Evolutionary conservation across 177 flowering plant species (phyloP).

Genomic region (Vitis hybrid): DNA sequence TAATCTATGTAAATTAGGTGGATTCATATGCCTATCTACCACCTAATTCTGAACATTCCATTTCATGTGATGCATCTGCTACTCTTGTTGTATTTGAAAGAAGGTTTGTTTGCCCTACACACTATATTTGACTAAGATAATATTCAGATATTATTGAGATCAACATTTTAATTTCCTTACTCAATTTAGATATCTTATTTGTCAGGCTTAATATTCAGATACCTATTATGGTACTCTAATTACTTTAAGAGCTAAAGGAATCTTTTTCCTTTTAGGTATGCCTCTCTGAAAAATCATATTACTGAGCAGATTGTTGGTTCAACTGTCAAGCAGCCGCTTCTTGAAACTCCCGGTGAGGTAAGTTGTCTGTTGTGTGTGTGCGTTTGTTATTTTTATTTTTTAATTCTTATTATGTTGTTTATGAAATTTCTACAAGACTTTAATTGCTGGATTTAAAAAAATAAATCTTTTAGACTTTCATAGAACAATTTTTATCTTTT

Average conservation of each 20-base stretch:
- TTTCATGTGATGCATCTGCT: slow-evolving; percentile 56
- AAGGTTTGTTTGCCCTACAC: slow-evolving; percentile 45
- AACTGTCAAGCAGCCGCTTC: slow-evolving; percentile 79
- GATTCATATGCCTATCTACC: slow-evolving; percentile 96
- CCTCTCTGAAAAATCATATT: slow-evolving; percentile 39
- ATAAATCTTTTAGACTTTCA: too few species aligned
- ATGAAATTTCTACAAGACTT: neutral
- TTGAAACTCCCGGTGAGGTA: slow-evolving; percentile 98
- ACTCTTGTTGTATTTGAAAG: slow-evolving; percentile 81
- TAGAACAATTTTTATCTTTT: too few species aligned
- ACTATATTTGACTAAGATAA: neutral
- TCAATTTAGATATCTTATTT: neutral
- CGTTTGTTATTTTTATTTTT: neutral
- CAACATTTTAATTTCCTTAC: neutral
- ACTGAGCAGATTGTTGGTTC: slow-evolving; percentile 76
- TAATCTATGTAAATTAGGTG: slow-evolving; percentile 46
- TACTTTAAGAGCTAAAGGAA: neutral
- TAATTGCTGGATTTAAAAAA: neutral
- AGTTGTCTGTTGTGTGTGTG: neutral
- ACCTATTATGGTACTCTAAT: neutral
- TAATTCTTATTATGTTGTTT: neutral
- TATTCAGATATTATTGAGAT: neutral
- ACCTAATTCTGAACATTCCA: slow-evolving; percentile 60
- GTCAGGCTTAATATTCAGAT: neutral
- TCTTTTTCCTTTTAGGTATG: slow-evolving; percentile 44